Base-by-base conservation (phyloP, 495 filamentous ascomycete species). In the Annulohypoxylon nitens region DNA sequence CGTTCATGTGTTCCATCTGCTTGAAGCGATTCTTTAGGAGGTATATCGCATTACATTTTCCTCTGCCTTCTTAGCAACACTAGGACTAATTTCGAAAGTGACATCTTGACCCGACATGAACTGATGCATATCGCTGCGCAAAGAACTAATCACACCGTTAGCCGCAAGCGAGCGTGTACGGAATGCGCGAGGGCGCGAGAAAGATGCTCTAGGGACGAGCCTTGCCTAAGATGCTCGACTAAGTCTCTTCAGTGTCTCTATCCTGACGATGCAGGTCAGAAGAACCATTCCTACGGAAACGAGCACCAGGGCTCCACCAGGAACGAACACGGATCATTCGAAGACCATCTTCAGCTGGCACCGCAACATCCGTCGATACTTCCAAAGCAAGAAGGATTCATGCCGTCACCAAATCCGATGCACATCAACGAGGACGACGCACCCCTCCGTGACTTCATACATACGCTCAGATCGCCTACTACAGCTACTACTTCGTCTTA, bases 1-100 rank as follows among this genome's bases (percentile, higher is more conserved):
- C 88, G 0, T 92, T 92, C 72, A 86, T 89, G 70, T 93, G 91
- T 73, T 80, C 85, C 8, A 85, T 88, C 70, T 93, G 91, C 77
- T 84, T 86, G 25, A 88, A 91, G 58, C 86, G 90, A 66, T 93
- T 93, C 76, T 90, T 90, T 18, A 82, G 84, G 76, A 88, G 83
- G 84, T 88, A 73, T 79, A 74, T 47, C 58, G 63, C 51, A 14
- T 20, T 23, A 18, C 37, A n/a, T 68, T 61, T 50, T 36, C 18
- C 23, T 43, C 39, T n/a, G 53, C 39, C 51, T 47, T 53, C 43
- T 43, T 63, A 37, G 33, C 53, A 54, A 23, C 48, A 64, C 61
- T 64, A 51, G 53, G 25, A 65, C 43, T 64, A 43, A 64, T 33
- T 23, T 61, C 53, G 23, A 20, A 69, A 88, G 83, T 64, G 88